Base-by-base conservation (phyloP, 1,284 basidiomycete genomes). In the Pholiota adiposa region DNA sequence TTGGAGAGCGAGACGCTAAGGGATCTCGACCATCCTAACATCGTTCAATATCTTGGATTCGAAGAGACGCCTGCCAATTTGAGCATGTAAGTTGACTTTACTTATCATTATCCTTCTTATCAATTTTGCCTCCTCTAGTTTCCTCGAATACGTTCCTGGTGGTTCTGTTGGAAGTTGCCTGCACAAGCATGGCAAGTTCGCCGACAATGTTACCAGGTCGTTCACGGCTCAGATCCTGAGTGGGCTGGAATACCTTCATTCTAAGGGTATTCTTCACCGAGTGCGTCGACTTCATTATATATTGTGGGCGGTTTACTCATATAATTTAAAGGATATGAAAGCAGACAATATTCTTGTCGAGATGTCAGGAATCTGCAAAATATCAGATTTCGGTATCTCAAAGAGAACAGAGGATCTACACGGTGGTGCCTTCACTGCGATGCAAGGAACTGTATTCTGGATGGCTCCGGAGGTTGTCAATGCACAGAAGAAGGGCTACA, bases 381-480 rank as follows among this genome's bases (percentile, higher is more conserved):
- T 99, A 56, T 96, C 95, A 2, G 97, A 99, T 74, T 99, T 99
- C 72, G 97, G 96, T 51, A 97, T 97, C 59, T 96, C 94, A 11
- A 98, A 97, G 75, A 86, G 92, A 63, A 94, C 87, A 60, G 93
- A 97, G 67, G 92, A 96, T 62, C 88, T 95, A 69, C 88, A 89
- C 67, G 90, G 92, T 62, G 90, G 85, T 25, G 89, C 85, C 34
- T 85, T 85, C 59, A 96, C 94, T 1, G 92, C 93, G 51, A 93
- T 99, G 90, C 93, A 96, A 75, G 97, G 97, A 18, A 96, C 94
- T 16, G 92, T 98, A 50, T 99, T 98, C 75, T 99, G 97, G 94
- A 99, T 99, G 97, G 97, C 97, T 6, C 97, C 97, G 1, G 97
- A 99, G 77, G 94, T 99, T 38, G 87, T 97, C 61, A 86, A 92